These are phyloP conservation scores for Pseudonectria buxi DNA, from an alignment of 2,329 filamentous ascomycete genomes.

Conservation along the genomic window DNA sequence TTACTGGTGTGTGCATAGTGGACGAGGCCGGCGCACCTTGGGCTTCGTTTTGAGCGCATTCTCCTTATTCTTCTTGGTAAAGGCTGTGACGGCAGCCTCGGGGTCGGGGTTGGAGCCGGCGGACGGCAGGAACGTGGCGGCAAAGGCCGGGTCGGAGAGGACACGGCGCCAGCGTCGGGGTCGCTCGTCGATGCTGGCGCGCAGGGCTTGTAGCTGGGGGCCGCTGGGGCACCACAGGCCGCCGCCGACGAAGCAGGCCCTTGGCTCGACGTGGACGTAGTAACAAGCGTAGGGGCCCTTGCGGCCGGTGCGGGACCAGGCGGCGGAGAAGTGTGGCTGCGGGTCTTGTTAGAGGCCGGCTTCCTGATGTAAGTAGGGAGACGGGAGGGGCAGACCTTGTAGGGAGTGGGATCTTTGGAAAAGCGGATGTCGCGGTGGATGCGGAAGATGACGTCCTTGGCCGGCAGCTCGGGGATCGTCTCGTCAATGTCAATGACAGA, in stretches of 20 bases:
- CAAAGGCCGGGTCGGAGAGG: conserved; percentile 54
- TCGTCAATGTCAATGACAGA: conserved; percentile 67
- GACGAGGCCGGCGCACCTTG: conserved; percentile 70
- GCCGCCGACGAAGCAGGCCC: conserved; percentile 66
- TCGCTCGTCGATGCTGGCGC: conserved; percentile 67
- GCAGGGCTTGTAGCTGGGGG: conserved; percentile 56
- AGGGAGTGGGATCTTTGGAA: conserved; percentile 76
- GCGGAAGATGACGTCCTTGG: conserved; percentile 80
- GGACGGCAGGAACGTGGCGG: conserved; percentile 55
- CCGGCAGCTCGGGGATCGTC: conserved; percentile 77
- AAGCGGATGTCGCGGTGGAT: conserved; percentile 86
- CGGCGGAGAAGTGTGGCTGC: conserved; percentile 74
- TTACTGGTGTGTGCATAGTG: too few species aligned
- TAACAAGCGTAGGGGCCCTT: conserved; percentile 87
- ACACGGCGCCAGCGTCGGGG: conserved; percentile 63
- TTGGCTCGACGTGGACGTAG: conserved; percentile 76
- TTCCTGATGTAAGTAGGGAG: conserved; percentile 15
- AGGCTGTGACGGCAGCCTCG: conserved; percentile 59
- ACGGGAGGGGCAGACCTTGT: conserved; percentile 55
- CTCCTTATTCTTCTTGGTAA: conserved; percentile 61
- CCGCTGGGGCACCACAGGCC: conserved; percentile 77
- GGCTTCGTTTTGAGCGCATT: conserved; percentile 79
- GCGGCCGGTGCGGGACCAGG: conserved; percentile 79
- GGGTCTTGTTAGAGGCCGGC: not conserved
- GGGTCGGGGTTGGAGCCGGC: conserved; percentile 25